Evolutionary conservation across 371 early-diverging fungal genomes (phyloP), one percentile per base, ranked within the genome.

Genomic region (Rhizomucor miehei): DNA sequence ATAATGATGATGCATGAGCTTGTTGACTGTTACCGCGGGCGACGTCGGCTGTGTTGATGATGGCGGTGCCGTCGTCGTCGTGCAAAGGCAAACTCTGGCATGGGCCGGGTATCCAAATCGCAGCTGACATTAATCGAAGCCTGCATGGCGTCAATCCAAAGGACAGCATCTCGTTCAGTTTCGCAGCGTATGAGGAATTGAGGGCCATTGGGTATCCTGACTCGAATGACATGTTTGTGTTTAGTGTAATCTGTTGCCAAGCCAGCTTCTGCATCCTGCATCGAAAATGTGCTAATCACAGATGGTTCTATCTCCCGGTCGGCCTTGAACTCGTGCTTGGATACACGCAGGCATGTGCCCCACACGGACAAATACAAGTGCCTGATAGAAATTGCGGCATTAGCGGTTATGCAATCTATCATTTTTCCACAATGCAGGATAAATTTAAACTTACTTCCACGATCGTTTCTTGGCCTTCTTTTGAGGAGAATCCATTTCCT

Each of bases 31-130:
- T 13, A 56, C 55, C 16, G 39, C 40, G 8, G 69, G 66, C 19
- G 66, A 66, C 16, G 58, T 56, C 13, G 66, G 54, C 29, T 60
- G 63, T 44, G 63, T 54, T 10, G 52, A 23, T 39, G 34, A 6
- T 34, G 46, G 41, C 62, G 57, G n/a, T 62, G 51, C 39, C 66
- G 57, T 44, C 66, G 48, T 14, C 62, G 58, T 13, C 62, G 43
- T 12, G 62, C 50, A 29, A 70, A 69, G 19, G 69, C 48, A 53
- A 73, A 73, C 16, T 65, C 59, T 9, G 78, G 78, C 78, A 77
- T 77, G 12, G 46, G 37, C 6, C 78, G 57, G 6, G 48, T 46
- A 52, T 77, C 78, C 3, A 77, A 35, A 45, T 72, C 74, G 4
- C 52, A 48, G 45, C 78, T 70, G 4, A 77, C 65, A 46, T 72